Conservation (phyloP, 2,329 filamentous ascomycete species). For the Endothia cerciana region DNA sequence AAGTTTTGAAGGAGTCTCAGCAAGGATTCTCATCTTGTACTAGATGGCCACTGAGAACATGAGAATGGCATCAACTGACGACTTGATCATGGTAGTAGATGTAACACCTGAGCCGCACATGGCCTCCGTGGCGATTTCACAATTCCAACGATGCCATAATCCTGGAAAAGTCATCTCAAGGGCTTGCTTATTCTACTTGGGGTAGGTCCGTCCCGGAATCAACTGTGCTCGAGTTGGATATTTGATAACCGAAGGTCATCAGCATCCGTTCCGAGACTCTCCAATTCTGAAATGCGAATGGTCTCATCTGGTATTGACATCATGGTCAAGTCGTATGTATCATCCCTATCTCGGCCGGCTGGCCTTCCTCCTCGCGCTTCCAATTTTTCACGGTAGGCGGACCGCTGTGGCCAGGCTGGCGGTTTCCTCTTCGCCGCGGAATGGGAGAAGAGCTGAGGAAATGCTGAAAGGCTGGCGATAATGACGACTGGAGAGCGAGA, state of each 20-base stretch:
- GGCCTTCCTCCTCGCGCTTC: too few species aligned
- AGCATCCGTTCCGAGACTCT: not conserved
- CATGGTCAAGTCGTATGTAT: not conserved
- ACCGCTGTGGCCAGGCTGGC: not conserved
- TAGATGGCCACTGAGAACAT: not conserved
- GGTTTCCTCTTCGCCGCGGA: not conserved
- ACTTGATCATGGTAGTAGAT: not conserved
- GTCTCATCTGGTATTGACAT: not conserved
- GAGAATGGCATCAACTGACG: not conserved
- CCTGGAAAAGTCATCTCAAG: not conserved
- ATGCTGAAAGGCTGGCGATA: not conserved
- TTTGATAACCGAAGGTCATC: not conserved
- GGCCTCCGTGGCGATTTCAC: not conserved
- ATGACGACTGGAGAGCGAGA: not conserved
- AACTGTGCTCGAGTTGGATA: too few species aligned
- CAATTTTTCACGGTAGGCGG: not conserved
- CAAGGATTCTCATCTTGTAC: not conserved
- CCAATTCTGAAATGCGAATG: not conserved
- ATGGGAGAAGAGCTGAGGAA: not conserved
- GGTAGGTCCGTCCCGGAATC: not conserved
- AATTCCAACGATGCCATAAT: too few species aligned
- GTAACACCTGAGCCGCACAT: not conserved
- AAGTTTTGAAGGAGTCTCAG: not conserved
- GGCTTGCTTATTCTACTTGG: not conserved
- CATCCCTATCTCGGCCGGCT: not conserved